Base-by-base conservation (phyloP, 495 filamentous ascomycete genomes). In the Geoglossum glabrum region DNA sequence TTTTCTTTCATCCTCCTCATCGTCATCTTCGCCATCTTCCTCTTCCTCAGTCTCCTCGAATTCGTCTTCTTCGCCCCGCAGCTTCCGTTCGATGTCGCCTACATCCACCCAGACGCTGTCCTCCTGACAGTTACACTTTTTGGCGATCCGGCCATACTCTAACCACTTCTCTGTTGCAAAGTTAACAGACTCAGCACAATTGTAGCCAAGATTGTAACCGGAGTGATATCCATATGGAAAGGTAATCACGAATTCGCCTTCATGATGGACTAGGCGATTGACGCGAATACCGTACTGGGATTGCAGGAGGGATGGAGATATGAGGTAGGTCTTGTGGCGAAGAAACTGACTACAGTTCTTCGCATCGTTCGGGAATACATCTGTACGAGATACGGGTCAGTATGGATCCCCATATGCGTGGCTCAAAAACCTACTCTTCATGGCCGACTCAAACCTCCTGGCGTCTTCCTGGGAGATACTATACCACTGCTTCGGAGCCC, bases 41-140 rank as follows among this genome's bases (percentile, higher is more conserved):
- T 84, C 79, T 55, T 89, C 85, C 28, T 85, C 83, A 0, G 81
- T 86, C 60, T 90, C 87, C 62, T 83, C 74, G 59, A 87, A 85
- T 62, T 86, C 93, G 0, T 90, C 96, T 28, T 84, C 78, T 67
- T 97, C 92, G 8, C 92, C 93, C 46, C 89, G 78, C 31, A 97
- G 72, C 69, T 92, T 96, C 57, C 93, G 85, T 69, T 97, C 87
- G 60, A 99, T 89, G 61, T 95, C 89, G 38, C 81, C 81, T 15
- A 96, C 87, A 64, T 99, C 88, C 46, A 99, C 88, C 90, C 92
- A 99, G 26, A 99, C 92, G 61, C 89, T 95, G 72, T 99, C 92
- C 50, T 88, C 79, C 63, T 87, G 86, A 67, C 92, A 99, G 65
- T 96, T 78, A 68, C 92, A 99, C 66, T 90, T 95, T 67, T 95